Evolutionary conservation across 2,329 filamentous ascomycete genomes (phyloP), one percentile per base, ranked within the genome.

Genomic region (Xylariaceae sp.): DNA sequence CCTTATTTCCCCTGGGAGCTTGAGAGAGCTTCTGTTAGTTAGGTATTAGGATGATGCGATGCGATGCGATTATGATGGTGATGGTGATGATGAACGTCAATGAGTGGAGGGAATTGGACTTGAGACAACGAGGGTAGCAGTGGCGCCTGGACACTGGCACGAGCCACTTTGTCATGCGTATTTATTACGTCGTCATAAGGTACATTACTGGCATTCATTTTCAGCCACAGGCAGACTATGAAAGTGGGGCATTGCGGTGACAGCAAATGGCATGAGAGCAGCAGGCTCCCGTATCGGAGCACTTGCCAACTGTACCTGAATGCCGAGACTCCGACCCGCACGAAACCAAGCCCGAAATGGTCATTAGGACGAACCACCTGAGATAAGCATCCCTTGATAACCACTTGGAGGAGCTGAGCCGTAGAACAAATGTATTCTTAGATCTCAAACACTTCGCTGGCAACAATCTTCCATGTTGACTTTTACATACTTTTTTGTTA

Each of bases 251-350:
- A n/a, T n/a, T n/a, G n/a, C n/a, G n/a, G n/a, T n/a, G n/a, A n/a
- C n/a, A n/a, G n/a, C n/a, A n/a, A n/a, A n/a, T n/a, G n/a, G n/a
- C n/a, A n/a, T n/a, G n/a, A n/a, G n/a, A n/a, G n/a, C n/a, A n/a
- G n/a, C n/a, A n/a, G n/a, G 8, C 33, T 16, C 52, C 47, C 54
- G 47, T n/a, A 53, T 53, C 55, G 50, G 55, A 40, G 37, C 37
- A 19, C 6, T 40, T 23, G 17, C 19, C n/a, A 36, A 12, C 36
- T 19, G 16, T 7, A 16, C 19, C 6, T 34, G 28, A 50, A 37
- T 23, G 45, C 45, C 44, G 39, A 56, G 46, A 29, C 7, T 16
- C 53, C 53, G 46, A 56, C 53, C 37, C n/a, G 47, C 23, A 39
- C 24, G 28, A n/a, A n/a, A n/a, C n/a, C n/a, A n/a, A n/a, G n/a